Base-by-base conservation (phyloP, 2,329 filamentous ascomycete genomes). In the Aspergillus sp. region DNA sequence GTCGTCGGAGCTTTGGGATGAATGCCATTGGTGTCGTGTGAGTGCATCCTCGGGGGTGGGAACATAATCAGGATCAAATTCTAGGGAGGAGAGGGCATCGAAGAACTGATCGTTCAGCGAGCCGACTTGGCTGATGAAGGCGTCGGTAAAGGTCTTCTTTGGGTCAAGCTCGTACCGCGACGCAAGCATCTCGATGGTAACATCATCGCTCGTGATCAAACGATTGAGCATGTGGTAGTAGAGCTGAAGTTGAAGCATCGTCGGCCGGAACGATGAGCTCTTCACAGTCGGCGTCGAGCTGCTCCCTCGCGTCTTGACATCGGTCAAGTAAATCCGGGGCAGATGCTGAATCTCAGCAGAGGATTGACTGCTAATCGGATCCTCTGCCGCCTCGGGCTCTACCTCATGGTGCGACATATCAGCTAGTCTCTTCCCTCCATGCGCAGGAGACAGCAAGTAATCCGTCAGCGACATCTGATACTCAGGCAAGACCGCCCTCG, bases 171-270 rank as follows among this genome's bases (percentile, higher is more conserved):
- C 79, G 65, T 96, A 96, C 1, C 92, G 87, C 6, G 80, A 72
- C 57, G 93, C 86, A 1, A 98, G 80, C 0, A 80, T 76, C 19
- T 84, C 74, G 37, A 91, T 90, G 56, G 91, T 84, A 0, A 96
- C 81, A 7, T 83, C 82, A 50, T 88, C 88, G 0, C 85, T 82
- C 0, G 89, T 90, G 20, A 68, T 57, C 66, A 98, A 85, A 3
- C 87, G 82, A 9, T 87, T 85, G n/a, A 99, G 80, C 53, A 98
- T 86, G 24, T 87, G 87, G 64, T 93, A 92, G 70, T 98, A 99
- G 0, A 98, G 79, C 74, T 96, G 92, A 0, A 98, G 80, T 70
- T 99, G 95, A 59, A 97, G 88, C 65, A 88, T 86, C 0, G 92
- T 90, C 0, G 91, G 90, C 11, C 89, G 84, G 45, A 91, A 81